Conservation (phyloP, 192 early-diverging fungal genomes). For the Chytriomyces hyalinus region DNA sequence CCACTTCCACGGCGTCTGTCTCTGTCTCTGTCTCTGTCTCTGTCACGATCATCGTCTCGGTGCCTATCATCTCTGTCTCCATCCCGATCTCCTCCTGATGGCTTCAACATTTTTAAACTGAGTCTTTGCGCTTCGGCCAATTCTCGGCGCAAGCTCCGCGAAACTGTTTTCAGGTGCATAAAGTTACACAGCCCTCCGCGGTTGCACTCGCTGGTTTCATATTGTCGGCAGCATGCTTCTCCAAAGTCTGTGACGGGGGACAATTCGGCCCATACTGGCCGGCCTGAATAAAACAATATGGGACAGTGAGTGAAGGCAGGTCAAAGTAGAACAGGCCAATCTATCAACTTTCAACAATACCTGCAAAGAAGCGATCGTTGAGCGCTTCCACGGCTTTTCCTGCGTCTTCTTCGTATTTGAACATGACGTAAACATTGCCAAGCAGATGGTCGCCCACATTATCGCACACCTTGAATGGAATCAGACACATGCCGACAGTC, state of each 20-base stretch:
- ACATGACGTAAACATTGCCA: constrained; percentile 94
- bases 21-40: not conserved
- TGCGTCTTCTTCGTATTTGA: constrained; percentile 89
- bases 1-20: not conserved
- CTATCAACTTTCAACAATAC: constrained; percentile 35
- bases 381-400: constrained; percentile 87
- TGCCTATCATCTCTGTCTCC: not conserved
- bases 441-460: constrained; percentile 98
- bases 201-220: constrained; percentile 93
- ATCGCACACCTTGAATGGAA: constrained; percentile 72
- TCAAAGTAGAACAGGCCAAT: not conserved
- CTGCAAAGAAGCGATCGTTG: constrained; percentile 94
- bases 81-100: not conserved
- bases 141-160: constrained; percentile 77
- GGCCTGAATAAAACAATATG: constrained; percentile 46
- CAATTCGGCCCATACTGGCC: constrained; percentile 94
- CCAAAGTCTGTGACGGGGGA: constrained; percentile 97
- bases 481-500: not conserved
- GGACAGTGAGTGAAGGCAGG: not conserved
- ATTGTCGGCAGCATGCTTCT: constrained; percentile 97
- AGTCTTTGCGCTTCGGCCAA: constrained; percentile 77
- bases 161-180: constrained; percentile 94
- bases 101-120: constrained; percentile 37
- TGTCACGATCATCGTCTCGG: constrained; percentile 5
- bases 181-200: constrained; percentile 98